These are phyloP conservation scores for Byssochlamys sp. DNA, from an alignment of 2,329 filamentous ascomycete genomes.

Conservation along the genomic window DNA sequence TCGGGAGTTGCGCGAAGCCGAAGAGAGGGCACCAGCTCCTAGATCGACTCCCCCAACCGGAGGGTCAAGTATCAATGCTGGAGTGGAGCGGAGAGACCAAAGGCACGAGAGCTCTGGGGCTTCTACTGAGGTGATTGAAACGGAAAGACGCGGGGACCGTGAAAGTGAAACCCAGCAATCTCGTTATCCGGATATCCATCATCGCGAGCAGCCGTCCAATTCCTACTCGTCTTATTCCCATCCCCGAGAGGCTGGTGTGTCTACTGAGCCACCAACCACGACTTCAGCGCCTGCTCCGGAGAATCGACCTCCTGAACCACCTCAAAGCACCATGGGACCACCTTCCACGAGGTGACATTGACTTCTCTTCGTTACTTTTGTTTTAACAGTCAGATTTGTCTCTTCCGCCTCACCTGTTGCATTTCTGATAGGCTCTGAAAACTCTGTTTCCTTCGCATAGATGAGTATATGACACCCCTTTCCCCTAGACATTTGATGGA, in stretches of 20 bases:
- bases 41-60: neutral
- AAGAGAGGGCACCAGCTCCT: neutral
- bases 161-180: conserved; percentile 2
- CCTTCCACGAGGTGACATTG: neutral
- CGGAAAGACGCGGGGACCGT: neutral
- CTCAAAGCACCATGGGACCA: neutral
- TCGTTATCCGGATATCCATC: conserved; percentile 2
- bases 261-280: neutral
- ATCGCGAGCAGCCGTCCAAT: neutral
- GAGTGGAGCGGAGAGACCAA: neutral
- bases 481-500: neutral
- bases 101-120: neutral
- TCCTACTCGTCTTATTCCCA: neutral
- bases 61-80: neutral
- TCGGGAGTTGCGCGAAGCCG: neutral
- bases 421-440: neutral
- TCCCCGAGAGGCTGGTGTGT: neutral
- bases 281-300: neutral
- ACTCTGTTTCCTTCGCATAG: neutral
- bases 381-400: neutral
- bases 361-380: neutral
- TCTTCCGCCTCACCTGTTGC: neutral
- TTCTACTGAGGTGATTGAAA: too few relatives aligned
- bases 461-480: neutral
- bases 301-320: neutral